A percentile compares a stretch with the other conserved stretches of the same genome.
Evolutionary conservation across 2,329 filamentous ascomycete species (phyloP).

Genomic region (Fusarium mangiferae): DNA sequence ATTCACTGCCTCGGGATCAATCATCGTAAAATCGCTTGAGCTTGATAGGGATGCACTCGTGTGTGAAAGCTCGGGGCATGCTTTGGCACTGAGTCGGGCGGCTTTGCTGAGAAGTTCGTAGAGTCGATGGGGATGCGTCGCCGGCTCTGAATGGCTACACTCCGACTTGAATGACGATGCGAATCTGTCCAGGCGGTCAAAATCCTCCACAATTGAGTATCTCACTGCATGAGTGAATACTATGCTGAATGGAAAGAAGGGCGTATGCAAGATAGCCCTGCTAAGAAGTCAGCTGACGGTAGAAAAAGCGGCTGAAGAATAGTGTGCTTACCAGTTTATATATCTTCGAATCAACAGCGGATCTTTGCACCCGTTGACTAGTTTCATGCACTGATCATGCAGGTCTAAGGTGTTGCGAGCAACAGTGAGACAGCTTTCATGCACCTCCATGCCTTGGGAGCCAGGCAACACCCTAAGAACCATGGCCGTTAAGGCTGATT

Average conservation of each 20-base stretch:
- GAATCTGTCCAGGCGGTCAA: constrained; percentile 45
- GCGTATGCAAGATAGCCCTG: constrained; percentile 50
- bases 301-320: not conserved
- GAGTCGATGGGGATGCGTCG: constrained; percentile 48
- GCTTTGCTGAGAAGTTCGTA: constrained; percentile 49
- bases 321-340: constrained; percentile 46
- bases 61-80: not conserved
- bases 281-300: not conserved
- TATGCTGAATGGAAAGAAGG: constrained; percentile 53
- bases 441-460: not conserved
- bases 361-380: constrained; percentile 40
- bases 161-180: constrained; percentile 44
- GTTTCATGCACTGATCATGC: constrained; percentile 48
- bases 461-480: constrained; percentile 46
- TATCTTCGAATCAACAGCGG: constrained; percentile 48
- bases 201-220: constrained; percentile 4
- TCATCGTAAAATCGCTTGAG: not conserved
- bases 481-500: constrained; percentile 48
- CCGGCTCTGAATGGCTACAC: constrained; percentile 13
- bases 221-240: constrained; percentile 48
- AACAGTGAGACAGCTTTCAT: constrained; percentile 45
- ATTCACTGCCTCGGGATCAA: not conserved
- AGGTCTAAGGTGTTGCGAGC: constrained; percentile 49
- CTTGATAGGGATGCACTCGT: not conserved
- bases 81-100: constrained; percentile 44